A percentile compares a stretch with the other conserved stretches of the same genome.
Conservation (phyloP, 441 rosid species). For the Breynia disticha region DNA sequence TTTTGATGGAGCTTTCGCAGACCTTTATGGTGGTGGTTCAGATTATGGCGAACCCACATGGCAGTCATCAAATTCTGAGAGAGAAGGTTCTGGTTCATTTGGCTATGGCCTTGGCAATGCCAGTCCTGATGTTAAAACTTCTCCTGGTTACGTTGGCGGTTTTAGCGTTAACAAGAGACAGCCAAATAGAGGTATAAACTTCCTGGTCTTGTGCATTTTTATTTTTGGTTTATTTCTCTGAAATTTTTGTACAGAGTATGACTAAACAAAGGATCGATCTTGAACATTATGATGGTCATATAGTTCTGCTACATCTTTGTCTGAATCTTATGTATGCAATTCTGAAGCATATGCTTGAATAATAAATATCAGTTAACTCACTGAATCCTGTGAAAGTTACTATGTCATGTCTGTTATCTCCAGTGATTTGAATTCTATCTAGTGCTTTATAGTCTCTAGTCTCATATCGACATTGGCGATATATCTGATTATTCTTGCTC, state of each 20-base stretch:
- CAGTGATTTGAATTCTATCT: no score
- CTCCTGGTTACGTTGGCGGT: slow-evolving; percentile 82
- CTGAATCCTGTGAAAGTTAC: no score
- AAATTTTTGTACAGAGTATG: background rate
- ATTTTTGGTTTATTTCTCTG: background rate
- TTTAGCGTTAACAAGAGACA: slow-evolving; percentile 84
- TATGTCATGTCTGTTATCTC: no score
- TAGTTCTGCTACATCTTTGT: no score
- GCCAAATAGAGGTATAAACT: slow-evolving; percentile 67
- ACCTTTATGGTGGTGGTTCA: slow-evolving; percentile 53
- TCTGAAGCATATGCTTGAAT: no score
- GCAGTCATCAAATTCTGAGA: slow-evolving; percentile 52
- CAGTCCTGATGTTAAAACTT: slow-evolving; percentile 62
- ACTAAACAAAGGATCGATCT: background rate
- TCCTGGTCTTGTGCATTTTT: slow-evolving; percentile 10
- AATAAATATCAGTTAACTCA: no score
- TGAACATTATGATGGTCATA: no score
- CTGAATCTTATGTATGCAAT: no score
- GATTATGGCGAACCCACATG: slow-evolving; percentile 65
- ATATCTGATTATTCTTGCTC: no score
- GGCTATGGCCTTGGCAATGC: slow-evolving; percentile 61
- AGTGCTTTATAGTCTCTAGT: no score
- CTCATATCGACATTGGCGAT: no score
- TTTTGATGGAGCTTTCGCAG: slow-evolving; percentile 57
- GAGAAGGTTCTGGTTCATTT: slow-evolving; percentile 56